Evolutionary conservation across 352 stramenopile species (phyloP).

Genomic region (Pythium rishiriense): DNA sequence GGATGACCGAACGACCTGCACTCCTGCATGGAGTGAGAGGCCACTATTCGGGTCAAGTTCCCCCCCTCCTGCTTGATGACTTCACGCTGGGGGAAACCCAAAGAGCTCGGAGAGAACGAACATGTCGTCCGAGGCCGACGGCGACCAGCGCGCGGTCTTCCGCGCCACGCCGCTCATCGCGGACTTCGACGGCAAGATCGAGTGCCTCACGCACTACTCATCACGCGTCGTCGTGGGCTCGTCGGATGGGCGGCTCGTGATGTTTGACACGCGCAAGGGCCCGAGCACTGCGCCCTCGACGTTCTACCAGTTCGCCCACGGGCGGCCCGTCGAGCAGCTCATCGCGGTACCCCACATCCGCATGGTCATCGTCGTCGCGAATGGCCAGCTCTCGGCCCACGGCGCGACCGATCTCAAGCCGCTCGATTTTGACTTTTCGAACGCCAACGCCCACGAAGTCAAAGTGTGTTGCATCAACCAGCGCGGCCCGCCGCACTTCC

Average conservation of each 20-base stretch:
- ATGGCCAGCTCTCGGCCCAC: constrained; percentile 71
- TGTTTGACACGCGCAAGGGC: constrained; percentile 88
- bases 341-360: constrained; percentile 85
- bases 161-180: constrained; percentile 70
- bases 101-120: background rate
- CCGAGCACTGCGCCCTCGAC: constrained; percentile 47
- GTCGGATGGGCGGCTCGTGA: constrained; percentile 75
- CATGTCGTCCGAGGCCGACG: constrained; percentile 31
- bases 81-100: background rate
- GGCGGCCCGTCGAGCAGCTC: constrained; percentile 75
- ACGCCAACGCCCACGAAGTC: constrained; percentile 73
- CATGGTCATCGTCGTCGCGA: constrained; percentile 83
- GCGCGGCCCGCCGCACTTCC: constrained; percentile 82
- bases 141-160: constrained; percentile 66
- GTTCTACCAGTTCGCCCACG: constrained; percentile 74
- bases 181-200: constrained; percentile 79
- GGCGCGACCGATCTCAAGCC: constrained; percentile 79
- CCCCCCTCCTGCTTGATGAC: constrained; percentile 6
- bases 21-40: background rate
- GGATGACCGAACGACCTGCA: background rate
- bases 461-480: constrained; percentile 82
- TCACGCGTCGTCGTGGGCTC: constrained; percentile 85
- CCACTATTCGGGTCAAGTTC: constrained; percentile 14
- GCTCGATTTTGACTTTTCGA: constrained; percentile 75
- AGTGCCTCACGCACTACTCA: constrained; percentile 86